phyloP scores from a whole-genome alignment of 2,329 filamentous ascomycete species.

The Beauveria bassiana region DNA sequence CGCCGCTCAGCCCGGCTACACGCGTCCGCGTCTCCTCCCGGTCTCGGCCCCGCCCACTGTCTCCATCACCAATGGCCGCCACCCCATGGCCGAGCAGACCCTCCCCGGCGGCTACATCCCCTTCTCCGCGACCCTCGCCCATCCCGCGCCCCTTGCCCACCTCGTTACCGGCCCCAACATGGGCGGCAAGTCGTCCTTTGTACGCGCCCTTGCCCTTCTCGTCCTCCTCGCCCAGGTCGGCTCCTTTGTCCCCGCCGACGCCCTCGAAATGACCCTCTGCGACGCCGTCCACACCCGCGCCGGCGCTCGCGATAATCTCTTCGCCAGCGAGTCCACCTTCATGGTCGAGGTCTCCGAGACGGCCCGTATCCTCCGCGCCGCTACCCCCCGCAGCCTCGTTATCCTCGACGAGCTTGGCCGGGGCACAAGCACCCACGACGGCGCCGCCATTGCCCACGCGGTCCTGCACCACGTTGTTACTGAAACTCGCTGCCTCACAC shows the following conservation, averaged over 20 bases:
- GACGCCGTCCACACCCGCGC: conserved; percentile 94
- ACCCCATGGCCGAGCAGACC: conserved; percentile 92
- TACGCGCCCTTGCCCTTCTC: conserved; percentile 84
- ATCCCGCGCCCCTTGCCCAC: conserved; percentile 60
- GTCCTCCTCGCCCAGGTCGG: conserved; percentile 92
- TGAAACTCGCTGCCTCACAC: conserved; percentile 65
- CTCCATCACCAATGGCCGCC: conserved; percentile 59
- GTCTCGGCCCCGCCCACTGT: conserved; percentile 60
- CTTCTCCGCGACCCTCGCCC: conserved; percentile 70
- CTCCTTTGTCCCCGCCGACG: conserved; percentile 79
- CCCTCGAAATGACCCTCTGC: conserved; percentile 68
- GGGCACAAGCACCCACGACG: conserved; percentile 91
- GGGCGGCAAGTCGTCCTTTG: conserved; percentile 98
- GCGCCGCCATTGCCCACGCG: conserved; percentile 88
- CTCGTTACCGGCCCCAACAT: conserved; percentile 97
- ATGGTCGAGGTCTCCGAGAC: conserved; percentile 98
- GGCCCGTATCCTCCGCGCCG: conserved; percentile 79
- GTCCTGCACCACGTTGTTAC: conserved; percentile 79
- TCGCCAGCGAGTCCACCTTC: conserved; percentile 90
- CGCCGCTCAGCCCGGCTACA: conserved; percentile 80
- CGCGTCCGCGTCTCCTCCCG: conserved; percentile 61
- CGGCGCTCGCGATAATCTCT: conserved; percentile 93
- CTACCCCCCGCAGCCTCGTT: conserved; percentile 75
- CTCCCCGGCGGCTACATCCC: conserved; percentile 84
- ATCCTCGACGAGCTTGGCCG: conserved; percentile 92